Evolutionary conservation across 257 asterid species (phyloP).

Genomic region (Solanum pennellii): DNA sequence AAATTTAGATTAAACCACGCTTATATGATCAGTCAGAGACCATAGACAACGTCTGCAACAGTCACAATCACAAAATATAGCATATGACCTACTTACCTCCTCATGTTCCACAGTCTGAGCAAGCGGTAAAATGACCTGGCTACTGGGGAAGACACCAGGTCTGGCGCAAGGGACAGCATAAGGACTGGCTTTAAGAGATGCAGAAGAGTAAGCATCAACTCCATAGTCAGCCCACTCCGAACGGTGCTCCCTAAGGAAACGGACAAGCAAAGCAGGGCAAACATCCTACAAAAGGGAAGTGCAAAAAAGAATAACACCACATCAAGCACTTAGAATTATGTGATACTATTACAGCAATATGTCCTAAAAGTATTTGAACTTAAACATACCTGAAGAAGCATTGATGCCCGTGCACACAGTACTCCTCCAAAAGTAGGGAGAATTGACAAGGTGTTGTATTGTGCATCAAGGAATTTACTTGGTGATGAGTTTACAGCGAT

Average conservation of each 20-base stretch:
- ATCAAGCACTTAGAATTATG: neutral
- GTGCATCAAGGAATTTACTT: constrained; percentile 68
- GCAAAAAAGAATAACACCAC: neutral
- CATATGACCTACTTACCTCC: constrained; percentile 35
- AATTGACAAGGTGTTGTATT: constrained; percentile 46
- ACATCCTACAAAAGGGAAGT: constrained; percentile 37
- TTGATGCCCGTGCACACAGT: constrained; percentile 91
- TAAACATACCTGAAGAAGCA: constrained; percentile 80
- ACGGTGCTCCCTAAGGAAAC: constrained; percentile 85
- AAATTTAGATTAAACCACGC: neutral
- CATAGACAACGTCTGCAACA: neutral
- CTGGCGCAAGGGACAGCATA: constrained; percentile 60
- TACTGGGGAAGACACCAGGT: constrained; percentile 59
- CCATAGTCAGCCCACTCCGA: constrained; percentile 93
- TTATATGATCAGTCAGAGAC: neutral
- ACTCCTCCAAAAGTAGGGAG: constrained; percentile 87
- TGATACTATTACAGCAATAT: neutral
- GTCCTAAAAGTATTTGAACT: neutral
- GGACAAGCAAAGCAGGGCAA: constrained; percentile 75
- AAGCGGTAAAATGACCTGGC: constrained; percentile 72
- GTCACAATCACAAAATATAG: neutral
- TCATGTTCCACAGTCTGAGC: constrained; percentile 78
- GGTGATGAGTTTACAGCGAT: constrained; percentile 74
- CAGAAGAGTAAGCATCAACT: constrained; percentile 69
- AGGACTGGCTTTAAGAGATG: constrained; percentile 61